Conservation (phyloP, 2,329 filamentous ascomycete species). For the Fusarium nematophilum region DNA sequence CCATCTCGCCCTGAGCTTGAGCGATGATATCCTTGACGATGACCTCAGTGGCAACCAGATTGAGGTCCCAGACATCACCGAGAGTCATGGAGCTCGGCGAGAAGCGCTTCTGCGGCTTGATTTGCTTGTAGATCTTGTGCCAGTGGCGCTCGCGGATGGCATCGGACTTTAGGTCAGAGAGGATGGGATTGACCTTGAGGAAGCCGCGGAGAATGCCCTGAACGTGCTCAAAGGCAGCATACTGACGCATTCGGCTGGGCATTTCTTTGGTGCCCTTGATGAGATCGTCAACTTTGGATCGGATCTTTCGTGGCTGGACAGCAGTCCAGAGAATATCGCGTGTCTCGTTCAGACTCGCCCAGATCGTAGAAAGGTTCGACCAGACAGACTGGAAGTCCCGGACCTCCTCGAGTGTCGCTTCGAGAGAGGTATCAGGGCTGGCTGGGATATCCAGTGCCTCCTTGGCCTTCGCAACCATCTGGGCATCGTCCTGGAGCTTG, state of each 20-base stretch:
- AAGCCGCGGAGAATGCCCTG: conserved; percentile 89
- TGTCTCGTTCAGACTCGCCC: conserved; percentile 94
- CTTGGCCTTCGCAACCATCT: conserved; percentile 96
- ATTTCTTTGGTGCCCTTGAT: conserved; percentile 99
- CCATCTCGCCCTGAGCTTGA: conserved; percentile 98
- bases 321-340: conserved; percentile 94
- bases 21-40: conserved; percentile 93
- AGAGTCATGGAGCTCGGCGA: conserved; percentile 94
- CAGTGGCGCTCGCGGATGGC: conserved; percentile 96
- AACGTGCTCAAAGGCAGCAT: conserved; percentile 99
- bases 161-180: conserved; percentile 94
- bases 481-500: conserved; percentile 84
- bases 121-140: conserved; percentile 96
- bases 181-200: conserved; percentile 88
- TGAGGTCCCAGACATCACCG: conserved; percentile 98
- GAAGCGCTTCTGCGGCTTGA: conserved; percentile 93
- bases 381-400: conserved; percentile 99
- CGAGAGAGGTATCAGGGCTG: conserved; percentile 81
- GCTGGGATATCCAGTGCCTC: conserved; percentile 92
- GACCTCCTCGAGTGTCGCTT: conserved; percentile 91
- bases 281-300: conserved; percentile 87
- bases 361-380: conserved; percentile 94
- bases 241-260: conserved; percentile 98
- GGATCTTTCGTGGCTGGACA: conserved; percentile 92
- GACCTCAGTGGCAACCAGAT: conserved; percentile 85